Evolutionary conservation across 306 rosid genomes (phyloP).

Genomic region (Albizia julibrissin): DNA sequence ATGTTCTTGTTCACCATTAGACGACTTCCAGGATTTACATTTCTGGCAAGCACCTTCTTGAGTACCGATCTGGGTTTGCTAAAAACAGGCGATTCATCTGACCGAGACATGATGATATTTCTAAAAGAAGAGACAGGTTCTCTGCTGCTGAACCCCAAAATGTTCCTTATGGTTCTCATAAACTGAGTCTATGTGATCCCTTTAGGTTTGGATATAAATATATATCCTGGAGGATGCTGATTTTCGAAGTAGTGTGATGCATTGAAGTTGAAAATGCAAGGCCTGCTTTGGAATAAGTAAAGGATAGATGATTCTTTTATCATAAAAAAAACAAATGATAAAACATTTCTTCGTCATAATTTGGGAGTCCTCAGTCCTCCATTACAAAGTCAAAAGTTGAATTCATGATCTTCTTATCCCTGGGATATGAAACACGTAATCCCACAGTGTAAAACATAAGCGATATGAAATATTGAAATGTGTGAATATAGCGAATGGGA

Average conservation of each 20-base stretch:
- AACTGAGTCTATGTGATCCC: background rate
- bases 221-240: background rate
- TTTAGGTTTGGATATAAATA: background rate
- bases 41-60: slow-evolving; percentile 58
- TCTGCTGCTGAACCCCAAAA: background rate
- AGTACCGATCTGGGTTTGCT: slow-evolving; percentile 50
- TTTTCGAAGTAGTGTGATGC: background rate
- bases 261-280: background rate
- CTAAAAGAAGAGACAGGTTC: background rate
- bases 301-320: background rate
- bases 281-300: background rate
- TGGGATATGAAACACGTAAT: background rate
- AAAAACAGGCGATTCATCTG: slow-evolving; percentile 40
- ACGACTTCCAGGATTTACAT: slow-evolving; percentile 59
- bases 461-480: background rate
- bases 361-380: background rate
- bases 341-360: background rate
- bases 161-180: background rate
- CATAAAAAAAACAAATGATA: background rate
- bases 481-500: background rate
- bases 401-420: background rate
- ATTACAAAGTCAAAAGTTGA: background rate
- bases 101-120: slow-evolving; percentile 54
- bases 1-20: slow-evolving; percentile 60
- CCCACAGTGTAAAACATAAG: background rate